These are phyloP conservation scores for Cladosporium phlei DNA, from an alignment of 2,329 filamentous ascomycete genomes.

Conservation along the genomic window DNA sequence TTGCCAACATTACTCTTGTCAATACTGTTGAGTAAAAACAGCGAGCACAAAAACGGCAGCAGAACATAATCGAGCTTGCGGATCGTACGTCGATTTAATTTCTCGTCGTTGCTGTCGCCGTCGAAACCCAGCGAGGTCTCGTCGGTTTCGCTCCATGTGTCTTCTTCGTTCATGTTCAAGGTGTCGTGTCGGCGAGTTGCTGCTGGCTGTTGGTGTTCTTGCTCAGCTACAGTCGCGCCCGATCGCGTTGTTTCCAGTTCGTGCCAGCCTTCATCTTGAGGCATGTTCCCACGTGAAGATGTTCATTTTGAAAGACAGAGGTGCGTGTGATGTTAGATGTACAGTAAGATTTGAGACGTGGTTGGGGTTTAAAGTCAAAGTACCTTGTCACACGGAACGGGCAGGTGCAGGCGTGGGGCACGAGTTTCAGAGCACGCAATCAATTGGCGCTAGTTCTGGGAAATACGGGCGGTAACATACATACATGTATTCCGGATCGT, in stretches of 20 bases:
- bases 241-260: slow-evolving; percentile 9
- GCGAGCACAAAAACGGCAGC: slow-evolving; percentile 47
- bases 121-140: too few species aligned
- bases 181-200: too few species aligned
- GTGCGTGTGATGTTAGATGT: neutral
- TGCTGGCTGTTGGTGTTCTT: neutral
- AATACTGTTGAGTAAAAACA: slow-evolving; percentile 51
- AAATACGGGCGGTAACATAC: too few species aligned
- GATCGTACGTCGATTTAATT: slow-evolving; percentile 34
- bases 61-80: slow-evolving; percentile 48
- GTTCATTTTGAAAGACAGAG: too few species aligned
- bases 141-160: neutral
- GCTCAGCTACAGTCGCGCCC: neutral
- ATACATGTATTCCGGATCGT: too few species aligned
- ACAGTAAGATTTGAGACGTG: too few species aligned
- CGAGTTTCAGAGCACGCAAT: too few species aligned
- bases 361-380: too few species aligned
- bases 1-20: slow-evolving; percentile 53
- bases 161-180: neutral
- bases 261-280: slow-evolving; percentile 7
- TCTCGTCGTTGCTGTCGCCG: slow-evolving; percentile 3
- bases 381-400: too few species aligned
- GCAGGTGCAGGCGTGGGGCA: too few species aligned
- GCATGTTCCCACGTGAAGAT: slow-evolving; percentile 1
- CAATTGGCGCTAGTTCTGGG: too few species aligned